These are phyloP conservation scores for Serendipita sp. DNA, from an alignment of 1,284 basidiomycete species.

Conservation along the genomic window DNA sequence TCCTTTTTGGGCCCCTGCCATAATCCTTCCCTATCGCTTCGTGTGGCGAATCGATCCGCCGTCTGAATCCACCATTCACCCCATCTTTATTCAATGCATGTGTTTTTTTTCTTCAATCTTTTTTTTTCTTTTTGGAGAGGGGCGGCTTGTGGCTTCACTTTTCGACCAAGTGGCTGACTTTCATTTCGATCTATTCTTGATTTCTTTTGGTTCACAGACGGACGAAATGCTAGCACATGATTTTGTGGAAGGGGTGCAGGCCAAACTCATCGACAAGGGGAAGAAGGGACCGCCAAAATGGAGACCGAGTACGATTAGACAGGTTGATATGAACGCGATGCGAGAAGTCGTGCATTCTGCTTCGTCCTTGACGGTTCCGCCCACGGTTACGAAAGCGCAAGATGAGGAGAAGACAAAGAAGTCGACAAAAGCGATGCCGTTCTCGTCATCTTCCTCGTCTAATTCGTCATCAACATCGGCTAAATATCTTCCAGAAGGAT, in stretches of 20 bases:
- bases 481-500: background rate
- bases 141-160: background rate
- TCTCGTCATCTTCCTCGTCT: too few relatives aligned
- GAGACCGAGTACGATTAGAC: constrained; percentile 45
- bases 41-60: too few relatives aligned
- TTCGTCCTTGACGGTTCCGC: constrained; percentile 35
- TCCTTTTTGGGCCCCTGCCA: too few relatives aligned
- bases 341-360: constrained; percentile 44
- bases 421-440: too few relatives aligned
- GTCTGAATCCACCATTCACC: too few relatives aligned
- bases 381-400: constrained; percentile 24
- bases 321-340: constrained; percentile 40
- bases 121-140: background rate
- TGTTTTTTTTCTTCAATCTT: too few relatives aligned
- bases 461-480: too few relatives aligned
- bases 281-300: constrained; percentile 40
- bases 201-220: constrained; percentile 27
- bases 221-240: constrained; percentile 56
- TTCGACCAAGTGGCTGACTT: background rate
- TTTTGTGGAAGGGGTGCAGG: constrained; percentile 67
- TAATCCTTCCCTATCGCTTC: too few relatives aligned
- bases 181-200: too few relatives aligned
- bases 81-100: too few relatives aligned
- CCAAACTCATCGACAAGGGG: constrained; percentile 57
- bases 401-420: background rate